A percentile compares a stretch with the other conserved stretches of the same genome.
Evolutionary conservation across 2,329 filamentous ascomycete species (phyloP).

Genomic region (Remersonia thermophila): DNA sequence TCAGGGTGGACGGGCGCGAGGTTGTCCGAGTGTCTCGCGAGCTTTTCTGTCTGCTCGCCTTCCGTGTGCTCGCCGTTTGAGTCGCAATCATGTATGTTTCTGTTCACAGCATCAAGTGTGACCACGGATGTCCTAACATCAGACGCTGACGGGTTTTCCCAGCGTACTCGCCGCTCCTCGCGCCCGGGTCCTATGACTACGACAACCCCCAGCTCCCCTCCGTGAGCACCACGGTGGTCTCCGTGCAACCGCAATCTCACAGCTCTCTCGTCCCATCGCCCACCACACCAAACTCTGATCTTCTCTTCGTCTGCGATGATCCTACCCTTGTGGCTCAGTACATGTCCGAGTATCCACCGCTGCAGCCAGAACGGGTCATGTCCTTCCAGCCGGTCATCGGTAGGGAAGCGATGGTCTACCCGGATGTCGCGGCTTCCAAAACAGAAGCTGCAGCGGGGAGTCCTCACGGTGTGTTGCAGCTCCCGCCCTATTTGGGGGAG

Average conservation of each 20-base stretch:
- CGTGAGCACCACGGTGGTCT: conserved; percentile 17
- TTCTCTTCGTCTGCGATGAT: conserved; percentile 21
- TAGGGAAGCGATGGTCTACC: conserved; percentile 31
- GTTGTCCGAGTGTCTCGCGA: conserved; percentile 23
- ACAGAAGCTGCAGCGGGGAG: conserved; percentile 5
- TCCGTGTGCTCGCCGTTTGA: conserved; percentile 22
- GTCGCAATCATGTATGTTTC: conserved; percentile 22
- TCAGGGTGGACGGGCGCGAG: conserved; percentile 20
- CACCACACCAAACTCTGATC: conserved; percentile 18
- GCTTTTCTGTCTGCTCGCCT: conserved; percentile 24
- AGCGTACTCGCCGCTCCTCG: conserved; percentile 15
- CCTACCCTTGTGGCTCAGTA: conserved; percentile 19
- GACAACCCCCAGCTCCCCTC: conserved; percentile 1
- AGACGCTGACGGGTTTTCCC: conserved; percentile 4
- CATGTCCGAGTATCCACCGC: conserved; percentile 25
- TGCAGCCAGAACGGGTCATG: conserved; percentile 23
- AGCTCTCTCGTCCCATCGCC: conserved; percentile 15
- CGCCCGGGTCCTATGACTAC: conserved; percentile 22
- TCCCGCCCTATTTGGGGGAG: conserved; percentile 4
- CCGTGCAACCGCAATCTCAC: conserved; percentile 12
- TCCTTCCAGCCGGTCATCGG: conserved; percentile 19
- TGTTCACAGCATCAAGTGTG: not conserved
- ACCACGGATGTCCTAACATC: not conserved
- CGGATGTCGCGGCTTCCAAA: conserved; percentile 18
- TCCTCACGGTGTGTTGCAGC: conserved; percentile 2